phyloP scores from a whole-genome alignment of 805 yeast species.

The Candida tammaniensis region DNA sequence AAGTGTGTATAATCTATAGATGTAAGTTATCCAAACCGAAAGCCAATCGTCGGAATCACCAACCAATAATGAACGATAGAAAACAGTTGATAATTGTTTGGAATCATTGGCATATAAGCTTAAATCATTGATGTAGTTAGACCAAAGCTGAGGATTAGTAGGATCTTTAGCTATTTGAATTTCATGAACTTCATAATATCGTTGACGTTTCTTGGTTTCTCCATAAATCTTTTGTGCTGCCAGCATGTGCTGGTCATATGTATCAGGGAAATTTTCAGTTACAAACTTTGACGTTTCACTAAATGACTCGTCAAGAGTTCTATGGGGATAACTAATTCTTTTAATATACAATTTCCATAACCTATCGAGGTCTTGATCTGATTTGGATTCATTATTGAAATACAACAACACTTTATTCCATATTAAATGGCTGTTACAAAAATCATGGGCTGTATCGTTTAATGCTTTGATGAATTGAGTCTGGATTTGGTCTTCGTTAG shows the following conservation, averaged over 20 bases:
- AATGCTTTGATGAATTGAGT: conserved; percentile 19
- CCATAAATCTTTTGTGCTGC: conserved; percentile 31
- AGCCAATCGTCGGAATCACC: conserved; percentile 14
- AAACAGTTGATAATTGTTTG: conserved; percentile 18
- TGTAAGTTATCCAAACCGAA: conserved; percentile 26
- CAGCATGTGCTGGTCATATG: conserved; percentile 35
- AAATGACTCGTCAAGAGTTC: conserved; percentile 37
- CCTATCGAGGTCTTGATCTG: conserved; percentile 15
- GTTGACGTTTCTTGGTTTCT: conserved; percentile 23
- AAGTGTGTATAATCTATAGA: conserved; percentile 24
- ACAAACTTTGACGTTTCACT: conserved; percentile 40
- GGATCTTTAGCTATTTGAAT: conserved; percentile 16
- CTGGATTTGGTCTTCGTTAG: conserved; percentile 7
- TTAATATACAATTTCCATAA: conserved; percentile 22
- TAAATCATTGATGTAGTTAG: conserved; percentile 29
- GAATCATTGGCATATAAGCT: conserved; percentile 16
- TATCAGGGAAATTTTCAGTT: conserved; percentile 20
- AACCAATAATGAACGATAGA: conserved; percentile 27
- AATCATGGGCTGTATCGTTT: conserved; percentile 24
- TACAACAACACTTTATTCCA: conserved; percentile 11
- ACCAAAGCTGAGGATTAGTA: conserved; percentile 23
- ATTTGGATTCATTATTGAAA: conserved; percentile 7
- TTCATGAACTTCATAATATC: conserved; percentile 38
- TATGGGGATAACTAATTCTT: conserved; percentile 41
- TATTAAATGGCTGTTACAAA: conserved; percentile 8